Conservation (phyloP, 805 yeast species). For the Starmerella etchellsii region DNA sequence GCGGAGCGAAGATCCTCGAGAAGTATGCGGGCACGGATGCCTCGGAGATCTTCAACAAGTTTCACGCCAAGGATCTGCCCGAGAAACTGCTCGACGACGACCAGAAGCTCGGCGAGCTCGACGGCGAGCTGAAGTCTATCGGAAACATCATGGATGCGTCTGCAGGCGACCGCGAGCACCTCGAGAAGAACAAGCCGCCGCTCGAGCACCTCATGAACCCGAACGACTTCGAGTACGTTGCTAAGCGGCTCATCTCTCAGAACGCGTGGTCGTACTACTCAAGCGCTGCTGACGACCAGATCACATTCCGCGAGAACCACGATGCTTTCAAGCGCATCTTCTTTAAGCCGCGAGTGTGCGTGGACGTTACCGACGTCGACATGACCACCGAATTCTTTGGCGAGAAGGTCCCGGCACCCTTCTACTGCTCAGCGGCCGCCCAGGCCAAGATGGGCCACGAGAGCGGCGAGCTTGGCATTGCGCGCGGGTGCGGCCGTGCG, state of each 20-base stretch:
- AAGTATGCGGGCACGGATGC: conserved; percentile 62
- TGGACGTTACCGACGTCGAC: conserved; percentile 65
- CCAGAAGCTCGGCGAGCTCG: conserved; percentile 43
- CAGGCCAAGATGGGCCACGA: conserved; percentile 83
- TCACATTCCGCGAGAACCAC: conserved; percentile 81
- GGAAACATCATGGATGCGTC: conserved; percentile 19
- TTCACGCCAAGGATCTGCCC: conserved; percentile 82
- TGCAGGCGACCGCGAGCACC: conserved; percentile 10
- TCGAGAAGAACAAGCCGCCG: conserved; percentile 45
- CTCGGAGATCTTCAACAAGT: conserved; percentile 70
- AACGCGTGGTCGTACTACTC: conserved; percentile 90
- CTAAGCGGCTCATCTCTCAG: conserved; percentile 60
- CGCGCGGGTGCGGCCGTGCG: conserved; percentile 67
- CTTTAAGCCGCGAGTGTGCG: conserved; percentile 71
- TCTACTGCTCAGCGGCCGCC: conserved; percentile 85
- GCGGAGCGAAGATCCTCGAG: conserved; percentile 43
- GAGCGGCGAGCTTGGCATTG: conserved; percentile 83
- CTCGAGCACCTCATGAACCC: conserved; percentile 57
- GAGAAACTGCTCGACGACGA: conserved; percentile 44
- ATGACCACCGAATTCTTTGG: conserved; percentile 65
- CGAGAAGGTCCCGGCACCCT: conserved; percentile 57
- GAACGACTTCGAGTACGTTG: conserved; percentile 79
- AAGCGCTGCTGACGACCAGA: conserved; percentile 89
- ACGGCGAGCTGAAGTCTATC: conserved; percentile 22
- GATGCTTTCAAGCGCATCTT: conserved; percentile 76